Base-by-base conservation (phyloP, 2,329 filamentous ascomycete genomes). In the Balansia obtecta region DNA sequence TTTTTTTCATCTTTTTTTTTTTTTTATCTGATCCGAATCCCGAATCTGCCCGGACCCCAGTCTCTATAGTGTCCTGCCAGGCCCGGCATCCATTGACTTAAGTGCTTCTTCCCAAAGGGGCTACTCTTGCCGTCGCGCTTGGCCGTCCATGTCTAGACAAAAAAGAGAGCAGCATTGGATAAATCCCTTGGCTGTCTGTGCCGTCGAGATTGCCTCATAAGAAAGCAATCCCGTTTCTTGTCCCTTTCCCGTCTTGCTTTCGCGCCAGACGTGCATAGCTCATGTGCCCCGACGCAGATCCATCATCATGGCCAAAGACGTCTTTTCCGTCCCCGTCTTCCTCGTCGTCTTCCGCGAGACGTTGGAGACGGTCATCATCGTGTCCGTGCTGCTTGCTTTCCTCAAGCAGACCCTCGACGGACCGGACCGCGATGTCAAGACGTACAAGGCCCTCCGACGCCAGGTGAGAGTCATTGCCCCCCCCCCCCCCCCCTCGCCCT, bases 271-370 rank as follows among this genome's bases (percentile, higher is more conserved):
- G 32, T n/a, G 34, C 16, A n/a, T 12, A 22, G 4, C 16, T 20
- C 30, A 9, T 41, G 11, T 20, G 46, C 33, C n/a, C 44, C 39
- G n/a, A 10, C 12, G 10, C 37, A 34, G 16, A 34, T 20, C 15
- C 51, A 63, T 47, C 51, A 63, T 47, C 56, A 82, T 78, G 70
- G 82, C 83, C 64, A 74, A 76, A 53, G 78, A 85, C 63, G 81
- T 89, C 52, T 89, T 89, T 65, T 78, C 85, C 55, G 80, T 88
- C 20, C 85, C 85, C 56, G 80, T 95, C 50, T 95, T 95, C 71
- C 90, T 95, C 71, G 86, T 95, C 65, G 83, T 87, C 68, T 93
- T 95, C 65, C 82, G 89, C 62, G 89, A 95, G 70, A 81, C 82
- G 41, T 72, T 95, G 45, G 88, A 95, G 71, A 86, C 85, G 1